These are phyloP conservation scores for Heterobasidion parviporum DNA, from an alignment of 1,284 basidiomycete species.

Conservation along the genomic window DNA sequence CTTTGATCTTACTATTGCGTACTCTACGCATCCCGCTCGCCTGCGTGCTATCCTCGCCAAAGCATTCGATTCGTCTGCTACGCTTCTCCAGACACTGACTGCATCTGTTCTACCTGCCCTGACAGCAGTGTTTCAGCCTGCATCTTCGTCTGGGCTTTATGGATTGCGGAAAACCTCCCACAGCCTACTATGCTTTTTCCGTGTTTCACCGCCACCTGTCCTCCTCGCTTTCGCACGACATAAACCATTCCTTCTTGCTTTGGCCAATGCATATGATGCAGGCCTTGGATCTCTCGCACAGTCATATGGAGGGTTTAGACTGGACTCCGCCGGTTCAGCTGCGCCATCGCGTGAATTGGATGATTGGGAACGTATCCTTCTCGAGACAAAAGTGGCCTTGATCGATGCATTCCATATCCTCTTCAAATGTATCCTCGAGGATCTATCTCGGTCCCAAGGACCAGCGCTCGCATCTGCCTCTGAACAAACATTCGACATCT, in stretches of 20 bases:
- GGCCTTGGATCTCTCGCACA: slow-evolving; percentile 44
- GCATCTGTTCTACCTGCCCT: slow-evolving; percentile 49
- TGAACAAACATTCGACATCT: slow-evolving; percentile 46
- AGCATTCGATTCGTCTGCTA: slow-evolving; percentile 25
- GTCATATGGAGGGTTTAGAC: slow-evolving; percentile 50
- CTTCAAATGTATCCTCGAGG: slow-evolving; percentile 38
- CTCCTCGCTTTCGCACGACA: slow-evolving; percentile 40
- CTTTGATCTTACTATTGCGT: slow-evolving; percentile 55
- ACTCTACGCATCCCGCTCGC: slow-evolving; percentile 35
- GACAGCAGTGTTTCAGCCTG: slow-evolving; percentile 34
- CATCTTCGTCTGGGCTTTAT: slow-evolving; percentile 44
- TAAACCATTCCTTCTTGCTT: slow-evolving; percentile 43
- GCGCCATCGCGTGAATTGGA: slow-evolving; percentile 29
- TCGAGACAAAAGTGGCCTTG: slow-evolving; percentile 64
- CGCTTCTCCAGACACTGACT: slow-evolving; percentile 24
- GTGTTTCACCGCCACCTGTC: slow-evolving; percentile 37
- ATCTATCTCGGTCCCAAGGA: slow-evolving; percentile 34
- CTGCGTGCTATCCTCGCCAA: slow-evolving; percentile 35
- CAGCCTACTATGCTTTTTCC: slow-evolving; percentile 48
- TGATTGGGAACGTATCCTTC: slow-evolving; percentile 61
- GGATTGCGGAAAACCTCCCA: slow-evolving; percentile 54
- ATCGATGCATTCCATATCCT: slow-evolving; percentile 60
- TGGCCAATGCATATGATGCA: slow-evolving; percentile 51
- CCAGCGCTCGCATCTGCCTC: slow-evolving; percentile 32
- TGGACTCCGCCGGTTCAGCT: slow-evolving; percentile 14